Evolutionary conservation across 2,329 filamentous ascomycete species (phyloP).

Genomic region (Colletotrichum tanaceti): DNA sequence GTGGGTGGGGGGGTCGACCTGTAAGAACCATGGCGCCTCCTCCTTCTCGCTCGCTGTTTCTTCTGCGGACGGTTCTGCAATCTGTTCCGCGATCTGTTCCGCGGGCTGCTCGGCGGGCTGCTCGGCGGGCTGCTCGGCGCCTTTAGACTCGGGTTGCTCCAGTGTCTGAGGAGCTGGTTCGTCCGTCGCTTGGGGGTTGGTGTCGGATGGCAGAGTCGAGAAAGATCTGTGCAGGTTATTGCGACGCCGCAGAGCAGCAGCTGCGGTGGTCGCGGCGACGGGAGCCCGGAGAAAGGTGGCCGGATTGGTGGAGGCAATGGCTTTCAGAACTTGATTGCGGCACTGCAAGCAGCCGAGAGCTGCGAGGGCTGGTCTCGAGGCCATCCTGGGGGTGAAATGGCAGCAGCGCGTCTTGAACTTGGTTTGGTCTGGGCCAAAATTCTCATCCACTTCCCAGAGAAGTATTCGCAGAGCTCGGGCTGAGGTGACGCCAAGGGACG

Average conservation of each 20-base stretch:
- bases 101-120: neutral
- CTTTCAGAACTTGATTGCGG: conserved; percentile 43
- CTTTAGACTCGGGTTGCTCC: neutral
- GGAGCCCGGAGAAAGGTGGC: conserved; percentile 20
- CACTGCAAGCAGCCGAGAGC: conserved; percentile 46
- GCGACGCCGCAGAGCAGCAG: conserved; percentile 32
- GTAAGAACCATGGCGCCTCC: conserved; percentile 84
- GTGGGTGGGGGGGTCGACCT: conserved; percentile 72
- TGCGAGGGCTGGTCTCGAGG: conserved; percentile 42
- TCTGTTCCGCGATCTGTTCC: no score
- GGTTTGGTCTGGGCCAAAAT: neutral
- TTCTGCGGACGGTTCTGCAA: no score
- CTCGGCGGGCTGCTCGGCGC: neutral
- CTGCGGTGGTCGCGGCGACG: neutral
- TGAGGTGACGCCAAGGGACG: neutral
- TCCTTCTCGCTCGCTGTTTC: conserved; percentile 44
- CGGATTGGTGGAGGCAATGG: conserved; percentile 40
- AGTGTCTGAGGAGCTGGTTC: neutral
- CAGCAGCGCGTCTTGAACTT: neutral
- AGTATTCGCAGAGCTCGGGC: neutral
- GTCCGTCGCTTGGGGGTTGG: neutral
- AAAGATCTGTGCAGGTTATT: conserved; percentile 42
- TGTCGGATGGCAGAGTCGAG: conserved; percentile 42
- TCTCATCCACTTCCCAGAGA: neutral
- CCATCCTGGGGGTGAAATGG: conserved; percentile 39